A percentile compares a stretch with the other conserved stretches of the same genome.
Evolutionary conservation across 805 yeast species (phyloP).

Genomic region (Starmera amethionina): DNA sequence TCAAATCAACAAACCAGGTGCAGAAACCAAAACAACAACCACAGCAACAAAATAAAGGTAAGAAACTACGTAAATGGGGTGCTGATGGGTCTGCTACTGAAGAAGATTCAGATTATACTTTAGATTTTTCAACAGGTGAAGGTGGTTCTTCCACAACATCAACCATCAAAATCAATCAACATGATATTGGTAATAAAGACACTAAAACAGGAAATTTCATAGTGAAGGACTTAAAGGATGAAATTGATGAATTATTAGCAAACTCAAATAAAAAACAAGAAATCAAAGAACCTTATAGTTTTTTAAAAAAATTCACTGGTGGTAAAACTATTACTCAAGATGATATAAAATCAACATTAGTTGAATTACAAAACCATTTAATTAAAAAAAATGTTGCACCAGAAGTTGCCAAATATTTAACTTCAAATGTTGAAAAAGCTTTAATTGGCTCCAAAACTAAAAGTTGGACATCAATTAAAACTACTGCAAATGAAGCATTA

Average conservation of each 20-base stretch:
- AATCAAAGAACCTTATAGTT: conserved; percentile 39
- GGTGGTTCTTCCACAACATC: conserved; percentile 12
- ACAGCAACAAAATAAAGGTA: conserved; percentile 17
- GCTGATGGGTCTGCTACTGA: conserved; percentile 50
- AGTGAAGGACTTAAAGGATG: conserved; percentile 51
- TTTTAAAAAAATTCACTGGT: conserved; percentile 53
- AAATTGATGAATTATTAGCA: conserved; percentile 31
- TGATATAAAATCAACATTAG: conserved; percentile 57
- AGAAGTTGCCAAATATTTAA: conserved; percentile 67
- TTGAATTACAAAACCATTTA: conserved; percentile 63
- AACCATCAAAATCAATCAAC: conserved; percentile 21
- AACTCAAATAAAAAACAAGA: conserved; percentile 16
- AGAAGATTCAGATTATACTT: conserved; percentile 26
- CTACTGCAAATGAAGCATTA: conserved; percentile 59
- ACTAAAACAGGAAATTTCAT: conserved; percentile 49
- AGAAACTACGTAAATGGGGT: conserved; percentile 55
- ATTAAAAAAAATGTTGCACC: conserved; percentile 87
- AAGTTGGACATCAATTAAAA: conserved; percentile 63
- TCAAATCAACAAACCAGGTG: conserved; percentile 4
- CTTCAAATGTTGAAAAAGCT: conserved; percentile 59
- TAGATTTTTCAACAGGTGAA: conserved; percentile 43
- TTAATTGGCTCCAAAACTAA: conserved; percentile 65
- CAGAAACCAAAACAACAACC: conserved; percentile 5
- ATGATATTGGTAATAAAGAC: conserved; percentile 29
- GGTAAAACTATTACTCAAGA: conserved; percentile 55